phyloP scores from a whole-genome alignment of 179 eudicot species.

The Heliamphora pulchella region DNA sequence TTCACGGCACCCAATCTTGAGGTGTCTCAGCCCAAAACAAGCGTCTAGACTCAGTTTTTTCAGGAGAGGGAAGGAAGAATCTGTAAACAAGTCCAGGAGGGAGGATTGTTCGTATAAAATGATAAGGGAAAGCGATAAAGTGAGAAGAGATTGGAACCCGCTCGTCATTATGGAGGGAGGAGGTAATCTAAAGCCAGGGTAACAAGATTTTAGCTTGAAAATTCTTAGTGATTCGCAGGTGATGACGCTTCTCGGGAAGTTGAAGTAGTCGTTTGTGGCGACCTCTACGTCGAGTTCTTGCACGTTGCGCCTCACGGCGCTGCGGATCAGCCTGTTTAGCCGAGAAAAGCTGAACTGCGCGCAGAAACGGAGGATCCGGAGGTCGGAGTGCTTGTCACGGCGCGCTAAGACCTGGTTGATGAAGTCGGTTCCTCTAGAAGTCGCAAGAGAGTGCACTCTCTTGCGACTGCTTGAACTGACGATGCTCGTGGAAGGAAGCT shows the following conservation, averaged over 20 bases:
- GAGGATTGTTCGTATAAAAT: conserved; percentile 23
- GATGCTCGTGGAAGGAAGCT: not conserved
- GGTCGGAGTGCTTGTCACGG: conserved; percentile 29
- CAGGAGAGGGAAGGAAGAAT: conserved; percentile 38
- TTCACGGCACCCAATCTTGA: conserved; percentile 27
- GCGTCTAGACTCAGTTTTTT: conserved; percentile 32
- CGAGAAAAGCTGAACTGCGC: conserved; percentile 36
- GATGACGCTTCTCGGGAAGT: conserved; percentile 40
- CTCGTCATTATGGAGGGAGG: conserved; percentile 28
- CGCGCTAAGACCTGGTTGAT: conserved; percentile 27
- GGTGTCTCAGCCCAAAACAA: conserved; percentile 32
- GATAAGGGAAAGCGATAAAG: conserved; percentile 32
- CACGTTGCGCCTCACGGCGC: conserved; percentile 39
- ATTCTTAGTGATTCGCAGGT: conserved; percentile 27
- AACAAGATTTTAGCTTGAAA: conserved; percentile 34
- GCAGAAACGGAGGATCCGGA: conserved; percentile 35
- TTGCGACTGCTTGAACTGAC: not conserved
- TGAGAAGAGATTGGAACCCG: conserved; percentile 37
- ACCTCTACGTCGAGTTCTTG: conserved; percentile 52
- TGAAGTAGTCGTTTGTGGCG: conserved; percentile 38
- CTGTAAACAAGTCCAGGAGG: conserved; percentile 35
- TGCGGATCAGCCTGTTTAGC: conserved; percentile 36
- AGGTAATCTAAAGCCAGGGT: conserved; percentile 44
- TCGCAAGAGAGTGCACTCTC: conserved; percentile 2
- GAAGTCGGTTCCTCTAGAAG: conserved; percentile 16